Evolutionary conservation across 2,329 filamentous ascomycete species (phyloP).

Genomic region (Emergomyces orientalis): DNA sequence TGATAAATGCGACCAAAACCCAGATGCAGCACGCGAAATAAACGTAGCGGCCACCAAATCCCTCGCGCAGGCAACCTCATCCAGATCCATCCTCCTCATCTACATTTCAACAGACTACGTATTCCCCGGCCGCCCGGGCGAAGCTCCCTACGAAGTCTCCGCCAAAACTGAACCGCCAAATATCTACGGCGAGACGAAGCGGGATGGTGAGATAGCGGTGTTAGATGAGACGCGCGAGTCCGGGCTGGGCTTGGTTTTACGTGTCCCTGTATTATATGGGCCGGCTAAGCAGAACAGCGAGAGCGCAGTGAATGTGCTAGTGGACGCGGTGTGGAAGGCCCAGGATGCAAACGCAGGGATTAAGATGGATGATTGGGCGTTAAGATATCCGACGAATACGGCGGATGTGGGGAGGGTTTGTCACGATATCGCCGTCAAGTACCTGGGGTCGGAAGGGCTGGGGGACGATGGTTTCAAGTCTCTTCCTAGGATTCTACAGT

Average conservation of each 20-base stretch:
- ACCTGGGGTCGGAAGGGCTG: conserved; percentile 43
- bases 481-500: conserved; percentile 67
- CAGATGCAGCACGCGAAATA: conserved; percentile 60
- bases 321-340: conserved; percentile 66
- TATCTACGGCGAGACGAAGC: conserved; percentile 66
- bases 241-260: conserved; percentile 58
- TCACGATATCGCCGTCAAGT: conserved; percentile 62
- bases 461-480: conserved; percentile 36
- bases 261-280: conserved; percentile 79
- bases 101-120: conserved; percentile 67
- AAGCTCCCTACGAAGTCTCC: conserved; percentile 68
- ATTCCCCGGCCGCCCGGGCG: conserved; percentile 67
- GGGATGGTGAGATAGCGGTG: conserved; percentile 61
- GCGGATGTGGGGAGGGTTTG: conserved; percentile 76
- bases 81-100: conserved; percentile 45
- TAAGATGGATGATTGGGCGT: conserved; percentile 78
- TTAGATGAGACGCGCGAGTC: conserved; percentile 49
- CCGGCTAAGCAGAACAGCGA: conserved; percentile 58
- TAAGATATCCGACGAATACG: conserved; percentile 80
- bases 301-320: conserved; percentile 72
- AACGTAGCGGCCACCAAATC: conserved; percentile 63
- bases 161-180: conserved; percentile 62
- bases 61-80: conserved; percentile 58
- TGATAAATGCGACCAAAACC: conserved; percentile 73
- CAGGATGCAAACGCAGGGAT: conserved; percentile 53